Evolutionary conservation across 2,329 filamentous ascomycete species (phyloP).

Genomic region (Akanthomyces uredinophilus): DNA sequence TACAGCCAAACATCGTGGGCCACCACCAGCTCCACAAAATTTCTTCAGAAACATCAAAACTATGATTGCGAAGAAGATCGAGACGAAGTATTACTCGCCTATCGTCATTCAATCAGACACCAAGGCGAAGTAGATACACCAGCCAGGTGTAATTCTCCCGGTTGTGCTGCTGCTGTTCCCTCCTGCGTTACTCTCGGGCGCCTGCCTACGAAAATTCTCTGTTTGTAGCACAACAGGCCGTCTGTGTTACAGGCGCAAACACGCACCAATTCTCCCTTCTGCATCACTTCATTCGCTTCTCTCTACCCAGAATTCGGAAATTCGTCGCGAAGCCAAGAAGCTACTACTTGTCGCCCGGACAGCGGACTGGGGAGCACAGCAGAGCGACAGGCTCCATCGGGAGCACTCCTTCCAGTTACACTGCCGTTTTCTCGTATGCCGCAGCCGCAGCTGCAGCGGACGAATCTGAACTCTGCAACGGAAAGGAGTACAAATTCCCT

Average conservation of each 20-base stretch:
- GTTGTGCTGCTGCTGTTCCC: neutral
- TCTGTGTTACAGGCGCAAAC: slow-evolving; percentile 3
- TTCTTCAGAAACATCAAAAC: neutral
- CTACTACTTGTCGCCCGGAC: neutral
- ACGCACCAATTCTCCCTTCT: neutral
- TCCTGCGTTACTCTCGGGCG: neutral
- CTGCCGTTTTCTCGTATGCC: neutral
- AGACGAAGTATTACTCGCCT: neutral
- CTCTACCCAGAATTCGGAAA: neutral
- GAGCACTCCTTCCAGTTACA: slow-evolving; percentile 11
- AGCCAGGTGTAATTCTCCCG: neutral
- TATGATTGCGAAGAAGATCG: neutral
- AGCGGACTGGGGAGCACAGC: neutral
- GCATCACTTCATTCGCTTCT: slow-evolving; percentile 1
- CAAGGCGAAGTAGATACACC: neutral
- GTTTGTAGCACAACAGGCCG: slow-evolving; percentile 10
- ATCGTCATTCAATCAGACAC: neutral
- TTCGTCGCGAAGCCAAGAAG: neutral
- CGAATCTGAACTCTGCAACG: neutral
- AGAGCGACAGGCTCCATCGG: neutral
- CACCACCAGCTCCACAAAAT: slow-evolving; percentile 4
- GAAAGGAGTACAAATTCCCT: neutral
- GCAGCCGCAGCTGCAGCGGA: slow-evolving; percentile 1
- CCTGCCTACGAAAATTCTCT: neutral
- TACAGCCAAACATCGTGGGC: neutral